Evolutionary conservation across 352 stramenopile genomes (phyloP).

Genomic region (Pythium dissotocum): DNA sequence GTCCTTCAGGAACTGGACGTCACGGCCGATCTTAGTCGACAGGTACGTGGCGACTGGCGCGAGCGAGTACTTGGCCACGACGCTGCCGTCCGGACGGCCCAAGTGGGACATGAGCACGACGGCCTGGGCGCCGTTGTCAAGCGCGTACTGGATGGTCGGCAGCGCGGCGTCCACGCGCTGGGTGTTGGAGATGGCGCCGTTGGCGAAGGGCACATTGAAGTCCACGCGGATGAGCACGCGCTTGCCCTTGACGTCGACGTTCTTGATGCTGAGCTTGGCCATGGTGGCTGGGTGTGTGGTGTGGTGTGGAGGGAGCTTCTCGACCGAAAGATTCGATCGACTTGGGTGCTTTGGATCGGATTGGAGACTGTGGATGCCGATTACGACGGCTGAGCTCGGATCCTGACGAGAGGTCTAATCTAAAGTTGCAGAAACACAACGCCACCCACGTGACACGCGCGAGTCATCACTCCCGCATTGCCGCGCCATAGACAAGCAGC

Average conservation of each 20-base stretch:
- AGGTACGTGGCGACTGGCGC: conserved; percentile 93
- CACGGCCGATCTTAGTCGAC: conserved; percentile 87
- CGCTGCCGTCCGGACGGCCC: conserved; percentile 95
- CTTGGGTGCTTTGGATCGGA: conserved; percentile 17
- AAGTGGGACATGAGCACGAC: conserved; percentile 99
- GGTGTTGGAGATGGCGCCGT: conserved; percentile 97
- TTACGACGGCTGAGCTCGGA: conserved; percentile 6
- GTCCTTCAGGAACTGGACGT: conserved; percentile 95
- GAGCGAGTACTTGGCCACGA: conserved; percentile 96
- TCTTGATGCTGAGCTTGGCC: conserved; percentile 90
- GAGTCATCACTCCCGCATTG: conserved; percentile 21
- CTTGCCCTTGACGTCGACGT: conserved; percentile 95
- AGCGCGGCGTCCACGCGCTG: conserved; percentile 97
- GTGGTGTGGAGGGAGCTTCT: neutral
- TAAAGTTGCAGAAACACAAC: conserved; percentile 28
- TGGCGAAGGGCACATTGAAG: conserved; percentile 99
- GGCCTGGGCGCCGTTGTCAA: conserved; percentile 96
- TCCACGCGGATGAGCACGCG: conserved; percentile 99
- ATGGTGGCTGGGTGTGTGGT: conserved; percentile 36
- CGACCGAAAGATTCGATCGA: conserved; percentile 1
- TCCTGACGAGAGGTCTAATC: conserved; percentile 18
- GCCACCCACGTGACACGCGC: conserved; percentile 25
- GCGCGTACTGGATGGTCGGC: conserved; percentile 97
- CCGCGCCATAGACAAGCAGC: conserved; percentile 24
- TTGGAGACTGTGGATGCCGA: conserved; percentile 20